phyloP scores from a whole-genome alignment of 352 stramenopile species.

The Poterioochromonas sp. region DNA sequence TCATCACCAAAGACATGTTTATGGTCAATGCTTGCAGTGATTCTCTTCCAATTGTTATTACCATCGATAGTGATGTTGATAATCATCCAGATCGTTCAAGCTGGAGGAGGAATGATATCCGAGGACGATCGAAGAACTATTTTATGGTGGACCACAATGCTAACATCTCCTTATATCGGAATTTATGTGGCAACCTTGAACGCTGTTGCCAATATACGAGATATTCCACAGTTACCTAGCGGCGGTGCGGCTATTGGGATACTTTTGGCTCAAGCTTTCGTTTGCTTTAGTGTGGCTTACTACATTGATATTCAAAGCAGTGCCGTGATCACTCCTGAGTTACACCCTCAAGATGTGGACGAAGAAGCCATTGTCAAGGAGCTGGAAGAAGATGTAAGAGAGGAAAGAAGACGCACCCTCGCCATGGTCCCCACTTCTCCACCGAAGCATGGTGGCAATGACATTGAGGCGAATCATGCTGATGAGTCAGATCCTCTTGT shows the following conservation, averaged over 20 bases:
- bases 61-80: background rate
- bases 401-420: background rate
- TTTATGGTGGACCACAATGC: background rate
- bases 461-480: background rate
- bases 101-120: background rate
- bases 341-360: background rate
- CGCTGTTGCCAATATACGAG: background rate
- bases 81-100: background rate
- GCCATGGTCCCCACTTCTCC: background rate
- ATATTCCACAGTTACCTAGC: background rate
- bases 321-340: background rate
- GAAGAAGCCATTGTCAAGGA: background rate
- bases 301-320: constrained; percentile 54
- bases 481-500: background rate
- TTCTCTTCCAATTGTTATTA: background rate
- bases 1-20: background rate
- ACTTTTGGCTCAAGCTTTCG: constrained; percentile 54
- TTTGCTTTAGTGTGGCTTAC: constrained; percentile 61
- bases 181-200: background rate
- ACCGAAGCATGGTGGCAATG: too few species aligned
- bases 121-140: background rate
- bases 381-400: constrained; percentile 21
- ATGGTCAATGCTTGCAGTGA: background rate
- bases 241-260: constrained; percentile 53
- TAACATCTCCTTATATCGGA: background rate